phyloP scores from a whole-genome alignment of 1,284 basidiomycete genomes.

The Sanghuangporus sanghuang region DNA sequence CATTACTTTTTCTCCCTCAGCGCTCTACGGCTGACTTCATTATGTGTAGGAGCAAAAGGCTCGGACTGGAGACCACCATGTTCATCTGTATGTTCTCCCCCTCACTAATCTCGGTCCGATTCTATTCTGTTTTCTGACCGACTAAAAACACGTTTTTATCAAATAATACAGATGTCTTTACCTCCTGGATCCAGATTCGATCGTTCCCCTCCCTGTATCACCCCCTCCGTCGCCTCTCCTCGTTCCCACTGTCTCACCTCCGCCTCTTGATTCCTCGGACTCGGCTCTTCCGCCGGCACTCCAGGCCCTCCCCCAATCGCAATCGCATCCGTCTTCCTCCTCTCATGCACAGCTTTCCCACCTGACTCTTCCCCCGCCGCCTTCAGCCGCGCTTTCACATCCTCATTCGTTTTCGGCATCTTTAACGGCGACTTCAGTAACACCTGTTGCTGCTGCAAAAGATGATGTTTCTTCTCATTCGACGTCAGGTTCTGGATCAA shows the following conservation, averaged over 20 bases:
- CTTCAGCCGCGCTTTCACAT: neutral
- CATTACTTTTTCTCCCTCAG: neutral
- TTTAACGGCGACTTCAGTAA: neutral
- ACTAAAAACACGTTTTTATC: conserved; percentile 6
- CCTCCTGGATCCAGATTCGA: conserved; percentile 26
- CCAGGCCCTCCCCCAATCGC: neutral
- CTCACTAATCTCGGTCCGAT: conserved; percentile 4
- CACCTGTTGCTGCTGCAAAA: neutral
- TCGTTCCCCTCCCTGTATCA: conserved; percentile 17
- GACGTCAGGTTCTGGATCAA: neutral
- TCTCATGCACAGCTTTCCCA: conserved; percentile 1
- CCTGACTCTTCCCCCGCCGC: neutral
- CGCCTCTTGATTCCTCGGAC: neutral
- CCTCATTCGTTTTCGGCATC: neutral
- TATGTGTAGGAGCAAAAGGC: conserved; percentile 24
- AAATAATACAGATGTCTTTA: conserved; percentile 19
- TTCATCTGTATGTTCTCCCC: conserved; percentile 63
- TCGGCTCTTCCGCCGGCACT: neutral
- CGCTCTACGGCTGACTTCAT: neutral
- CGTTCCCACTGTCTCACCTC: conserved; percentile 1
- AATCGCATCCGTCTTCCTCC: neutral
- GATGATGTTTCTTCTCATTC: neutral
- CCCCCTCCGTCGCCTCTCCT: conserved; percentile 11
- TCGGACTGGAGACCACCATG: conserved; percentile 49
- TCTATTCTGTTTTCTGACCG: conserved; percentile 3